Evolutionary conservation across 352 stramenopile genomes (phyloP), one percentile per base, ranked within the genome.

Genomic region (Phytophthora quininea): DNA sequence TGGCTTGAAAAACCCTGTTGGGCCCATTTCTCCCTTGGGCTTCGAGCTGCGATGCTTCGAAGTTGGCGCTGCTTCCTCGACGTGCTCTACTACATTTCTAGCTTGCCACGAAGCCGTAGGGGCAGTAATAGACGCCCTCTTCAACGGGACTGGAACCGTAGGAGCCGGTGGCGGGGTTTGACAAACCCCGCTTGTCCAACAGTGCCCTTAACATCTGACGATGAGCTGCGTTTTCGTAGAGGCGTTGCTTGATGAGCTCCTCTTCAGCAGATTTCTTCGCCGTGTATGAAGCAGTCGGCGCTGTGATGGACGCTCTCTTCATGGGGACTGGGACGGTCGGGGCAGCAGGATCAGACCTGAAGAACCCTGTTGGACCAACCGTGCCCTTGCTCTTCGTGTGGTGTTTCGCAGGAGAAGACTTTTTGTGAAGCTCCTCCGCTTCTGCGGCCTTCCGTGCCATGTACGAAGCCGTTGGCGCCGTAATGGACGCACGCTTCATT

Each of bases 271-370:
- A 12, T n/a, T 73, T 66, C 40, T 64, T 75, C 14, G 64, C 67
- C 42, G 69, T 62, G 54, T 33, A 77, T 31, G 74, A 79, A 42
- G 67, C 63, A 35, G 71, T 76, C 14, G 64, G 64, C 0, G 68
- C 68, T 47, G 65, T 79, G 50, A 77, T 70, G 8, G 74, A 82
- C 29, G 68, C 67, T 50, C 64, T 55, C 51, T 77, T 79, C 51
- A 69, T 76, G 8, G 54, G 50, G 4, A 76, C 49, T 24, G 74
- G 71, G 0, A 76, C 58, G 11, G 68, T 76, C 2, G 71, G 53
- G 29, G 70, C 33, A 45, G 66, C 49, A 12, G 67, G 54, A 9
- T 51, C 30, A 11, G 63, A 57, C 49, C 75, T 77, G 33, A 74
- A 51, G 9, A 62, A 76, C 30, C 71, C 67, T 48, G 63, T 69